phyloP scores from a whole-genome alignment of 768 basidiomycete species.

The Trametes gibbosa region DNA sequence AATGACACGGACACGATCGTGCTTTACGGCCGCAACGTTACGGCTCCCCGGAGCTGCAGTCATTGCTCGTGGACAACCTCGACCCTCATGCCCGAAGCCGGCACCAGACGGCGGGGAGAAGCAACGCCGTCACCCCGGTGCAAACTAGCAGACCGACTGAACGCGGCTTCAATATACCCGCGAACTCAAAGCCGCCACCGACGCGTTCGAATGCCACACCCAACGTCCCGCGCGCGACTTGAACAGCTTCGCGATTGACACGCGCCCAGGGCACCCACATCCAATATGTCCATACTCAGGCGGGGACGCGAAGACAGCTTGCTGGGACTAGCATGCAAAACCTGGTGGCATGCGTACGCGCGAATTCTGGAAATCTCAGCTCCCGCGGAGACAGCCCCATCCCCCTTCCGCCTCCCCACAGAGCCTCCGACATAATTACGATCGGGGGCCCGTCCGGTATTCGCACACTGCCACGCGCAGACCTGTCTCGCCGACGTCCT shows the following conservation, averaged over 20 bases:
- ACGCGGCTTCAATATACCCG: not conserved
- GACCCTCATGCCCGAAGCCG: not conserved
- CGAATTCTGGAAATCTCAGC: too few relatives aligned
- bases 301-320: not conserved
- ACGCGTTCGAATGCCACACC: conserved; percentile 4
- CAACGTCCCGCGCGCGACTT: not conserved
- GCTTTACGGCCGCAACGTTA: not conserved
- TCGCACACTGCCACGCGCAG: too few relatives aligned
- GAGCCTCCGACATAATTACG: not conserved
- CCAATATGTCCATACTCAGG: conserved; percentile 10
- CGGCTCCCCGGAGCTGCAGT: too few relatives aligned
- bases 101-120: not conserved
- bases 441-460: too few relatives aligned
- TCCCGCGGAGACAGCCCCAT: not conserved
- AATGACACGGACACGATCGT: not conserved
- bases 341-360: not conserved
- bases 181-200: conserved; percentile 5
- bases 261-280: conserved; percentile 5
- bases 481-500: not conserved
- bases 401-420: not conserved
- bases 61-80: not conserved
- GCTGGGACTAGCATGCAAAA: not conserved
- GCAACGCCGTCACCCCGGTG: not conserved
- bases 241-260: not conserved
- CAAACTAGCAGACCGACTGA: not conserved